Conservation (phyloP, 2,329 filamentous ascomycete genomes). For the Simplicillium sp. region DNA sequence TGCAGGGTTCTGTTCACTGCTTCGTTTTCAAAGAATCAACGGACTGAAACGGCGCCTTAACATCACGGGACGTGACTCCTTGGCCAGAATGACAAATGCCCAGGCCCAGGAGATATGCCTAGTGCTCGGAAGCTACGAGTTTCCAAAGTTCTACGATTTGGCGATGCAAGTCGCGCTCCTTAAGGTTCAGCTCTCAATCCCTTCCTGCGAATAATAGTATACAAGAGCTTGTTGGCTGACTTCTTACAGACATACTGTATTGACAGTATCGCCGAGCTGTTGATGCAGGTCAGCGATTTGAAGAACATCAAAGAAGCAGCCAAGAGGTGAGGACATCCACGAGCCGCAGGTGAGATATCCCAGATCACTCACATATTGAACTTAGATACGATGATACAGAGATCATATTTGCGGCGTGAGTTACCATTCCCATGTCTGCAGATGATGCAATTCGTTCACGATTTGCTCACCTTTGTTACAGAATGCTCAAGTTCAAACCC, state of each 20-base stretch:
- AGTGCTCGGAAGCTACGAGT: conserved; percentile 22
- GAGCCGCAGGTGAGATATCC: too few relatives aligned
- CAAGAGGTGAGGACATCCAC: conserved; percentile 20
- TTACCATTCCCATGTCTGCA: not conserved
- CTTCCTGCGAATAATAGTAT: not conserved
- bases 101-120: conserved; percentile 35
- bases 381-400: conserved; percentile 30
- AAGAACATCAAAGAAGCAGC: conserved; percentile 17
- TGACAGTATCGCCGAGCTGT: conserved; percentile 24
- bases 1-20: conserved; percentile 19
- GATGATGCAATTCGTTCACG: not conserved
- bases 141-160: conserved; percentile 26
- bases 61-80: conserved; percentile 23
- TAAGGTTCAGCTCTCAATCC: conserved; percentile 16
- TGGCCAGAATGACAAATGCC: conserved; percentile 28
- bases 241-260: conserved; percentile 27
- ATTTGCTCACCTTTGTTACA: conserved; percentile 3
- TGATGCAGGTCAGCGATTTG: conserved; percentile 25
- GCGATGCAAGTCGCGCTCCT: conserved; percentile 29
- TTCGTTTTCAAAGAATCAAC: conserved; percentile 25
- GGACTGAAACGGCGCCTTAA: conserved; percentile 17
- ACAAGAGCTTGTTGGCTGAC: too few relatives aligned
- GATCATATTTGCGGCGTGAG: conserved; percentile 25
- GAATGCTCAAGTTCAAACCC: conserved; percentile 20
- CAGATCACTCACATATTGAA: not conserved